Evolutionary conservation across 2,329 filamentous ascomycete species (phyloP).

Genomic region (Penicillium sp.): DNA sequence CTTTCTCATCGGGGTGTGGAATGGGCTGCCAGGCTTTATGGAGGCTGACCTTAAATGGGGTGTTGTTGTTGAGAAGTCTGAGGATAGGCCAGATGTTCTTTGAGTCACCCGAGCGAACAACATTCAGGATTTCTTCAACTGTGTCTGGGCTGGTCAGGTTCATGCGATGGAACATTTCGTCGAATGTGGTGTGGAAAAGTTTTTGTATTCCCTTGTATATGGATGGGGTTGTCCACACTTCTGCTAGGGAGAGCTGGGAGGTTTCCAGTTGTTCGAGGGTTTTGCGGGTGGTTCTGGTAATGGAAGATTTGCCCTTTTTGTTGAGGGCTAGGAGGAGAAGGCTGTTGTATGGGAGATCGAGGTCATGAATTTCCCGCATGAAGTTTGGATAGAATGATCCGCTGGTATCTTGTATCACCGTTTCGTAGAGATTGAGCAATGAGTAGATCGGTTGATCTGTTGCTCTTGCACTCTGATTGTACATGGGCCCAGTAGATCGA

Average conservation of each 20-base stretch:
- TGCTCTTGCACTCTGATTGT: constrained; percentile 17
- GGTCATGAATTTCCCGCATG: constrained; percentile 29
- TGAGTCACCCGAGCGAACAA: constrained; percentile 34
- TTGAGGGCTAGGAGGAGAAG: constrained; percentile 31
- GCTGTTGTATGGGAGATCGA: constrained; percentile 34
- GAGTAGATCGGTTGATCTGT: constrained; percentile 24
- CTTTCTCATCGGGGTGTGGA: constrained; percentile 26
- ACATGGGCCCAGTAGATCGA: constrained; percentile 22
- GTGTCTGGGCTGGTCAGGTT: constrained; percentile 38
- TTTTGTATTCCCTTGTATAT: constrained; percentile 28
- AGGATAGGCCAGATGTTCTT: constrained; percentile 31
- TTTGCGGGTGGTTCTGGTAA: constrained; percentile 24
- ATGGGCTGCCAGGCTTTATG: constrained; percentile 32
- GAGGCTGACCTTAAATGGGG: constrained; percentile 40
- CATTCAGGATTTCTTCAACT: constrained; percentile 30
- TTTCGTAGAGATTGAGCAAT: constrained; percentile 33
- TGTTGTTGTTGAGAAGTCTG: constrained; percentile 38
- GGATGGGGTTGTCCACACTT: constrained; percentile 30
- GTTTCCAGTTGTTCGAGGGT: constrained; percentile 31
- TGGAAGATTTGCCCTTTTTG: constrained; percentile 26
- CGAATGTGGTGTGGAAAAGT: constrained; percentile 32
- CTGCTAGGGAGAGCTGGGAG: constrained; percentile 26
- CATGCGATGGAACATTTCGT: constrained; percentile 33
- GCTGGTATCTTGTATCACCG: constrained; percentile 10
- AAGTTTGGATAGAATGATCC: constrained; percentile 31